Base-by-base conservation (phyloP, 129 eudicot genomes). In the Lactuca sativa region DNA sequence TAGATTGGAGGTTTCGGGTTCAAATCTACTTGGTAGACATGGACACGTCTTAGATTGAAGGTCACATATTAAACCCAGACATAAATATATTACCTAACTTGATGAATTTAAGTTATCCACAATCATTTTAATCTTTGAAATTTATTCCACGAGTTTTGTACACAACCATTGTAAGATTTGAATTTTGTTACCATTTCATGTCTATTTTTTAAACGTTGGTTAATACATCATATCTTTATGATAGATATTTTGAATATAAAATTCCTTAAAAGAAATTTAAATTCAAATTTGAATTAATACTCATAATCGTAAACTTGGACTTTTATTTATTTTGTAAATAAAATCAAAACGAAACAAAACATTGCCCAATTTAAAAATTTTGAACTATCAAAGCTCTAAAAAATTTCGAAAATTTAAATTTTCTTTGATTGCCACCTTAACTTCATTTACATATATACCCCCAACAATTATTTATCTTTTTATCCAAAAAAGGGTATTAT, bases 361-460 rank as follows among this genome's bases (percentile, higher is more conserved):
- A 2, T 17, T 10, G 9, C 21, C 25, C 4, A 72, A 60, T 60
- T 61, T 67, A 37, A 34, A 72, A 60, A 7, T 4, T 47, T 40
- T 0, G 21, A 56, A 16, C 7, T 6, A 56, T 47, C 7, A 31
- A 21, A 53, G 14, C 21, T 3, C 5, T 33, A 33, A 66, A 9
- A 7, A 15, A n/a, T 2, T 2, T 33, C 21, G 3, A 66, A 71
- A 47, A n/a, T 31, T 58, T 49, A 37, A 67, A 74, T 5, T 76
- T 68, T 51, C 11, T 25, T 14, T 1, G 55, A 7, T 68, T 59
- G 64, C 70, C 80, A 68, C 64, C 40, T n/a, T 4, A 68, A 25
- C 12, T 5, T 5, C 34, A 68, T 36, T 76, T 59, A 76, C 80
- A 51, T 0, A 51, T 3, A 12, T 49, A 47, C 56, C 69, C 80